These are phyloP conservation scores for Berberis vulgaris DNA, from an alignment of 164 flowering plant species.

Conservation along the genomic window DNA sequence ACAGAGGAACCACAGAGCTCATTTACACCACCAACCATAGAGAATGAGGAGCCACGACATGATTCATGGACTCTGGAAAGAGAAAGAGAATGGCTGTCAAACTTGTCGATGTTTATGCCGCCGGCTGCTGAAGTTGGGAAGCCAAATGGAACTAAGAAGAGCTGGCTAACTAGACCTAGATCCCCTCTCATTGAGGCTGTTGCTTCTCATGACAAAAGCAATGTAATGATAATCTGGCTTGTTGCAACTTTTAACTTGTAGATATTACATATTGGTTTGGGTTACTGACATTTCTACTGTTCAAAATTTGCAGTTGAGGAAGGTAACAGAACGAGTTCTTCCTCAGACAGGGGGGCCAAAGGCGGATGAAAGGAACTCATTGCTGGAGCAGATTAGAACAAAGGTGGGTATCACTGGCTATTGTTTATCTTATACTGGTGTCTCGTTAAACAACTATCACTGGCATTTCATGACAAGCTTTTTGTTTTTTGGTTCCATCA, in stretches of 20 bases:
- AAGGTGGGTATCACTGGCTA: conserved; percentile 39
- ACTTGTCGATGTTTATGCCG: conserved; percentile 13
- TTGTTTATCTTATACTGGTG: neutral
- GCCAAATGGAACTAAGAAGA: conserved; percentile 8
- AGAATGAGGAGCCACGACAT: conserved; percentile 14
- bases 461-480: neutral
- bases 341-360: conserved; percentile 27
- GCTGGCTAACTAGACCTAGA: conserved; percentile 50
- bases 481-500: conserved; percentile 17
- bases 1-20: conserved; percentile 8
- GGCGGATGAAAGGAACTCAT: conserved; percentile 64
- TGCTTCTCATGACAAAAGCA: conserved; percentile 81
- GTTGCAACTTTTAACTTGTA: neutral
- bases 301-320: conserved; percentile 41
- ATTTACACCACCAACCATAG: conserved; percentile 10
- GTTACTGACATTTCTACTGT: neutral
- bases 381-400: conserved; percentile 77
- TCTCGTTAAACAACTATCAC: neutral
- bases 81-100: conserved; percentile 21
- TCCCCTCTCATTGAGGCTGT: conserved; percentile 85
- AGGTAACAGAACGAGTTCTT: conserved; percentile 51
- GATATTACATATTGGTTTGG: neutral
- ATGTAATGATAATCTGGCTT: conserved; percentile 28
- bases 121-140: conserved; percentile 24
- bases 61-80: conserved; percentile 16